Evolutionary conservation across 306 rosid species (phyloP).

Genomic region (Prunus kanzakura): DNA sequence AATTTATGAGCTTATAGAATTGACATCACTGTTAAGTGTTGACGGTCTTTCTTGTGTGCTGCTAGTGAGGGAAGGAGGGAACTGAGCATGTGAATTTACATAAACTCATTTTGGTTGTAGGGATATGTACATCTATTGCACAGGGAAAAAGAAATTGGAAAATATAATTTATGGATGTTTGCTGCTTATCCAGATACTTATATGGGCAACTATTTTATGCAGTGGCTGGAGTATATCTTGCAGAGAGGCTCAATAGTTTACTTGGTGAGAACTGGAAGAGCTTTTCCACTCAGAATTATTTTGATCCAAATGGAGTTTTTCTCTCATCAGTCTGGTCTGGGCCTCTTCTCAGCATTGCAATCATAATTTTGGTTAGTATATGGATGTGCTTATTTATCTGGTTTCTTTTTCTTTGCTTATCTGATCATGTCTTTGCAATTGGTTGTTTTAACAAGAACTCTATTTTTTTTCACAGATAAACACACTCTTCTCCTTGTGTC

Average conservation of each 20-base stretch:
- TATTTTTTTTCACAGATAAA: constrained; percentile 60
- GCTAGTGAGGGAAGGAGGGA: neutral
- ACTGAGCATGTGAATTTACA: neutral
- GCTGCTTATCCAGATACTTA: constrained; percentile 14
- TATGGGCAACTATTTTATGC: constrained; percentile 30
- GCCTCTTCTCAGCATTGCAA: constrained; percentile 79
- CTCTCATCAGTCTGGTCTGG: constrained; percentile 88
- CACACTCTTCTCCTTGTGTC: constrained; percentile 79
- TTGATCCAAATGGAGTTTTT: constrained; percentile 80
- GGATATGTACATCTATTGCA: neutral
- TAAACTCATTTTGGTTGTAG: neutral
- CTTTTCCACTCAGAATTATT: constrained; percentile 82
- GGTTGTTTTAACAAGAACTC: constrained; percentile 5
- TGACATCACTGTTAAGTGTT: neutral
- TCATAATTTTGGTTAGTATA: constrained; percentile 81
- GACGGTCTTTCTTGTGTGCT: neutral
- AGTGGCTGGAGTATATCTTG: constrained; percentile 93
- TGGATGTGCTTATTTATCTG: neutral
- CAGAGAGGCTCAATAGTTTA: constrained; percentile 63
- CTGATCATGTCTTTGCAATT: constrained; percentile 2
- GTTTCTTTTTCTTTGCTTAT: neutral
- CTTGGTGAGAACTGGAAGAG: constrained; percentile 72
- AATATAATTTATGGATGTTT: neutral
- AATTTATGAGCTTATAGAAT: neutral
- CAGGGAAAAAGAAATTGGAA: too few relatives aligned